Evolutionary conservation across 371 early-diverging fungal species (phyloP).

Genomic region (Syncephalis fuscata): DNA sequence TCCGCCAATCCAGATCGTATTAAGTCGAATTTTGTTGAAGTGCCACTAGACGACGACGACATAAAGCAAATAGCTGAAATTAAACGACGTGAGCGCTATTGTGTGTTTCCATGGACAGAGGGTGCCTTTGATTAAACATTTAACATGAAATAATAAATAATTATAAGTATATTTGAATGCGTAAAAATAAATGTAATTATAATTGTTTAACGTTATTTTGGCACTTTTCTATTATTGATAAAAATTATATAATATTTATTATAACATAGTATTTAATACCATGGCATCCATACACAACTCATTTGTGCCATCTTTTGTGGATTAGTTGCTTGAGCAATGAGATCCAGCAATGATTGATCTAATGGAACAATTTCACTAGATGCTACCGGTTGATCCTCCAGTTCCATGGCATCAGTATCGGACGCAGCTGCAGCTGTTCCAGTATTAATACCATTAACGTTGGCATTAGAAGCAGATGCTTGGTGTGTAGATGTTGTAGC

Average conservation of each 20-base stretch:
- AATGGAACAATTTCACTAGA: conserved; percentile 20
- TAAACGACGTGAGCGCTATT: not conserved
- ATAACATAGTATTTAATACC: conserved; percentile 4
- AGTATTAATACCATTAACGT: not conserved
- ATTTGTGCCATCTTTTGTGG: conserved; percentile 85
- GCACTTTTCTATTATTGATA: too few relatives aligned
- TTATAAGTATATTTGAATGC: too few relatives aligned
- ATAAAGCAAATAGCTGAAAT: conserved; percentile 16
- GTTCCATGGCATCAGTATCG: not conserved
- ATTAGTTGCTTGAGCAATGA: conserved; percentile 80
- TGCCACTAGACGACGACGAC: conserved; percentile 30
- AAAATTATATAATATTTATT: too few relatives aligned
- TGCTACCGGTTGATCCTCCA: not conserved
- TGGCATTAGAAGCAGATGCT: not conserved
- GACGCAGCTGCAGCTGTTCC: not conserved
- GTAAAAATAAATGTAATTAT: too few relatives aligned
- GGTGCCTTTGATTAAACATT: too few relatives aligned
- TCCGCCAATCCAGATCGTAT: conserved; percentile 24
- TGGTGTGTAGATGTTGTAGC: too few relatives aligned
- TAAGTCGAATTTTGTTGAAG: conserved; percentile 27
- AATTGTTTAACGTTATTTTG: too few relatives aligned
- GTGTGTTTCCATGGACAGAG: too few relatives aligned
- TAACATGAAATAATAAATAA: too few relatives aligned
- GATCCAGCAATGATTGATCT: conserved; percentile 65
- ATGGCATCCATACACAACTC: conserved; percentile 34